phyloP scores from a whole-genome alignment of 371 early-diverging fungal genomes.

The Nematocida major region DNA sequence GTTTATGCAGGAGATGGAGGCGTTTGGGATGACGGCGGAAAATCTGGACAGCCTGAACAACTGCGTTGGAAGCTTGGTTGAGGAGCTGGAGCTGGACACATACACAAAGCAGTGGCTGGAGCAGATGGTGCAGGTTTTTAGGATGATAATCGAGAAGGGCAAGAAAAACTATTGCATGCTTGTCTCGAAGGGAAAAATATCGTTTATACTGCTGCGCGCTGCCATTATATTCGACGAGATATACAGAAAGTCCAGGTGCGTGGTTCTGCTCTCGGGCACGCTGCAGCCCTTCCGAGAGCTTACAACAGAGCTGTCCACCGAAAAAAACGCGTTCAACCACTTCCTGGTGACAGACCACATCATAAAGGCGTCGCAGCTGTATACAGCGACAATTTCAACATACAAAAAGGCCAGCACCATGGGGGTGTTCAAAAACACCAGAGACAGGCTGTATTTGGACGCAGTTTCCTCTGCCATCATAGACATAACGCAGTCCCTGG shows the following conservation, averaged over 20 bases:
- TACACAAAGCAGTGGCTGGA: neutral
- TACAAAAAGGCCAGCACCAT: conserved; percentile 3
- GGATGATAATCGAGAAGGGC: neutral
- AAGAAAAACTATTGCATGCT: conserved; percentile 9
- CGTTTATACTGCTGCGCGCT: conserved; percentile 64
- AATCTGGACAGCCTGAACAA: neutral
- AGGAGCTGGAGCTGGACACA: neutral
- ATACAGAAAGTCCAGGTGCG: conserved; percentile 65
- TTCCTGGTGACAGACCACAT: conserved; percentile 1
- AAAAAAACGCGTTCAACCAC: conserved; percentile 17
- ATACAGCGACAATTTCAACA: neutral
- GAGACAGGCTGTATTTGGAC: conserved; percentile 68
- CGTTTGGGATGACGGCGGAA: conserved; percentile 49
- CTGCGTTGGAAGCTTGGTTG: neutral
- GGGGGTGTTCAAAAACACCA: conserved; percentile 66
- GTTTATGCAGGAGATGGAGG: conserved; percentile 48
- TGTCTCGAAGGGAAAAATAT: conserved; percentile 1
- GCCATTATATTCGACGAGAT: conserved; percentile 62
- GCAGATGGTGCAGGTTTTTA: neutral
- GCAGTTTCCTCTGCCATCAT: conserved; percentile 67
- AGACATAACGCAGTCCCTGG: conserved; percentile 45
- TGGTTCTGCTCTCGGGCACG: conserved; percentile 77
- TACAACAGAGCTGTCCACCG: conserved; percentile 65
- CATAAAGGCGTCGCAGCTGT: conserved; percentile 3
- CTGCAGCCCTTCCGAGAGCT: conserved; percentile 71